A percentile compares a stretch with the other conserved stretches of the same genome.
These are phyloP conservation scores for Dentipellis sp. DNA, from an alignment of 768 basidiomycete genomes.

Conservation along the genomic window DNA sequence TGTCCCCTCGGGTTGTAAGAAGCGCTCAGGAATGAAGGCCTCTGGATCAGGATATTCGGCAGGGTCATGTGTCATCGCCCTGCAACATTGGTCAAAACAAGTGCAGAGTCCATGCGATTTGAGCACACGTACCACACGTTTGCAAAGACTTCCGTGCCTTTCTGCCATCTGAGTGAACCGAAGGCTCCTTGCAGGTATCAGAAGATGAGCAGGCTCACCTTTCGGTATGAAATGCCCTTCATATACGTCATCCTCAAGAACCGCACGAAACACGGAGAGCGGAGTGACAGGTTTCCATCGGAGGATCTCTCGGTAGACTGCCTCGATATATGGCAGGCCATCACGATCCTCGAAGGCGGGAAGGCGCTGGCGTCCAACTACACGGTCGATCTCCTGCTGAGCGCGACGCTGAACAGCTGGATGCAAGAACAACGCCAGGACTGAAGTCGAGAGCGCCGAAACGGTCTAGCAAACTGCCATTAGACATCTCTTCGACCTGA, in stretches of 20 bases:
- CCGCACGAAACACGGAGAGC: not conserved
- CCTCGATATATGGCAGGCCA: slow-evolving; percentile 7
- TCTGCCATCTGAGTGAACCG: not conserved
- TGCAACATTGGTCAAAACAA: not conserved
- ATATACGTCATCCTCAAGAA: not conserved
- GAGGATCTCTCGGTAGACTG: slow-evolving; percentile 5
- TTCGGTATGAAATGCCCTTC: not conserved
- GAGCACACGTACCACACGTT: not conserved
- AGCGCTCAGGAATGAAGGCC: slow-evolving; percentile 4
- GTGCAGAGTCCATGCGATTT: not conserved
- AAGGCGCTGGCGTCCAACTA: not conserved
- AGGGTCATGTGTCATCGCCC: slow-evolving; percentile 6
- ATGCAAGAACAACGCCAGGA: slow-evolving; percentile 5
- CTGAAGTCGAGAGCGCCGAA: not conserved
- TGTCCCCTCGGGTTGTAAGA: not conserved
- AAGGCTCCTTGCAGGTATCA: not conserved
- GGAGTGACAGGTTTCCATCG: not conserved
- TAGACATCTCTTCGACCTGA: not conserved
- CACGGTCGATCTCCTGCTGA: slow-evolving; percentile 4
- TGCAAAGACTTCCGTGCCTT: not conserved
- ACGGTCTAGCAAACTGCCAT: not conserved
- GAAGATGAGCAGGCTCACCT: not conserved
- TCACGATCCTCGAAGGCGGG: slow-evolving; percentile 6
- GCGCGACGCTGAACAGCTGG: slow-evolving; percentile 5
- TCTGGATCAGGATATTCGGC: slow-evolving; percentile 5